Base-by-base conservation (phyloP, 192 early-diverging fungal genomes). In the Umbelopsis sp. region DNA sequence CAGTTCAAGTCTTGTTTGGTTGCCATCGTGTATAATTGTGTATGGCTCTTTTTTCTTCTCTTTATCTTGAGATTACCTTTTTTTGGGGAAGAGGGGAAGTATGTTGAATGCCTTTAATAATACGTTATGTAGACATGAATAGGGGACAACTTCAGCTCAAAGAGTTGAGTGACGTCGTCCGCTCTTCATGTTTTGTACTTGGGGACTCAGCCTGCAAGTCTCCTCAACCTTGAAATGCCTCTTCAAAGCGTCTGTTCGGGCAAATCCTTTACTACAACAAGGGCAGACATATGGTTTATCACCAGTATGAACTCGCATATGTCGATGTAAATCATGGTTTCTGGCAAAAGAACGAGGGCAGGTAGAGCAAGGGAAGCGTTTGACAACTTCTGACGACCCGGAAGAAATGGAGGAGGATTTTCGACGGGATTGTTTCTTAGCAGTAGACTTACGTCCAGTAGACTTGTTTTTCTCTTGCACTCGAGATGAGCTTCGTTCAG, bases 241-340 rank as follows among this genome's bases (percentile, higher is more conserved):
- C 68, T 89, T 84, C 22, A 92, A 72, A 8, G 92, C 92, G 80
- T 94, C 91, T 12, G 90, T 91, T 23, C 92, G 80, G 16, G 87
- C 84, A 82, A 94, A 95, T 0, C 87, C 82, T 55, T 86, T 84
- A 25, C 78, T 69, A 71, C 93, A 95, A 18, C 78, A 76, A 20
- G 80, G 70, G 74, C 93, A 94, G 12, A 81, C 74, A 78, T 92
- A 91, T 2, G 93, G 89, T 58, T 89, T 89, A 4, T 78, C 81
- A 0, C 88, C 88, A 1, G 88, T 87, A 52, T 89, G 88, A 9
- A 89, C 82, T 46, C 88, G 78, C 51, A 79, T 80, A 46, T 93
- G 92, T 22, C 92, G 80, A 64, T 91, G 85, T 5, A 91, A 79
- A 73, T 94, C 92, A 71, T 94, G 92, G 61, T 91, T 91, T 11